These are phyloP conservation scores for Sporothrix pseudoabietina DNA, from an alignment of 2,329 filamentous ascomycete species.

Conservation along the genomic window DNA sequence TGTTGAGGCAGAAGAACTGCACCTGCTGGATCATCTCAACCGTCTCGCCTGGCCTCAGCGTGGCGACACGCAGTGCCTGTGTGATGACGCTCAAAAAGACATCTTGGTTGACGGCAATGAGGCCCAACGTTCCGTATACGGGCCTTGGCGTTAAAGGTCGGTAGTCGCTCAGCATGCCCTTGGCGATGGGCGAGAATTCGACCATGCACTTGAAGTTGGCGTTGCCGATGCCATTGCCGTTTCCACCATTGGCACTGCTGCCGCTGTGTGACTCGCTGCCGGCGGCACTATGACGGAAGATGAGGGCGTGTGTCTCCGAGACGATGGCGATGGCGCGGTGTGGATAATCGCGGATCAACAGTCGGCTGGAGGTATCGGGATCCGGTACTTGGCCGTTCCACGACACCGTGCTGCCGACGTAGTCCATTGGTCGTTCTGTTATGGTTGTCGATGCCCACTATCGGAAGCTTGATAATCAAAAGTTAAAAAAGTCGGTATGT, in stretches of 20 bases:
- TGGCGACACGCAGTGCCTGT: slow-evolving; percentile 74
- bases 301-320: slow-evolving; percentile 75
- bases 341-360: slow-evolving; percentile 83
- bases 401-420: slow-evolving; percentile 44
- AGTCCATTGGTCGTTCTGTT: slow-evolving; percentile 49
- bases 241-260: slow-evolving; percentile 48
- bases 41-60: slow-evolving; percentile 81
- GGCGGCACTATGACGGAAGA: slow-evolving; percentile 76
- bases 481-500: not conserved
- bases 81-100: slow-evolving; percentile 92
- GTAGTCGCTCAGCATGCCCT: slow-evolving; percentile 73
- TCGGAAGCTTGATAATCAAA: not conserved
- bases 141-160: slow-evolving; percentile 71
- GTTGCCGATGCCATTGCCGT: slow-evolving; percentile 47
- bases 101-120: slow-evolving; percentile 81
- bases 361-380: slow-evolving; percentile 67
- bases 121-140: slow-evolving; percentile 81
- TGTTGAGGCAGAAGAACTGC: slow-evolving; percentile 91
- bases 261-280: slow-evolving; percentile 58
- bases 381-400: slow-evolving; percentile 54
- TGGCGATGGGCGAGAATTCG: slow-evolving; percentile 70
- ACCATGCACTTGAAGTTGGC: slow-evolving; percentile 73
- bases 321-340: slow-evolving; percentile 85
- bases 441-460: not conserved
- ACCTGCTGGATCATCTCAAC: slow-evolving; percentile 84